Evolutionary conservation across 345 rosid species (phyloP).

Genomic region (Draba incana): DNA sequence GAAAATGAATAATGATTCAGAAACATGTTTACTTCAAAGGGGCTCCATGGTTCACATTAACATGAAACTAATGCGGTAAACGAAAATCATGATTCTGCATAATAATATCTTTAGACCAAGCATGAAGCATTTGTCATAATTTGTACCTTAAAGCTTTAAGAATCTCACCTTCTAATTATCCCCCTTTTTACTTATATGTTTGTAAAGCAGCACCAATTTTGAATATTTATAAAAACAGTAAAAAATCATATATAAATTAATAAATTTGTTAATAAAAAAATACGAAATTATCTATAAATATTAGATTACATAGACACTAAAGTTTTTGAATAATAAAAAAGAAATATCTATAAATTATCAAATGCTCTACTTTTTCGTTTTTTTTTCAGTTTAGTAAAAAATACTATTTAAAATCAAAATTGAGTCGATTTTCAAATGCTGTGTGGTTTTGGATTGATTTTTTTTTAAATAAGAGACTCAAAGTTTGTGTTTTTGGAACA

Average conservation of each 20-base stretch:
- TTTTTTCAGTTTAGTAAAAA: no score
- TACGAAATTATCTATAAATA: no score
- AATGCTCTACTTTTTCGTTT: no score
- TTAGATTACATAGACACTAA: no score
- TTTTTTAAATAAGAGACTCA: no score
- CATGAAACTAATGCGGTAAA: constrained; percentile 39
- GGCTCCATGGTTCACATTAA: constrained; percentile 45
- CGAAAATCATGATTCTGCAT: constrained; percentile 41
- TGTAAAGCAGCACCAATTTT: not conserved
- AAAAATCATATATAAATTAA: not conserved
- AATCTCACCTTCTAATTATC: constrained; percentile 20
- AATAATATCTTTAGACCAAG: constrained; percentile 44
- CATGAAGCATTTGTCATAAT: constrained; percentile 43
- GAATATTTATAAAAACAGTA: not conserved
- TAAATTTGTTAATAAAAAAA: no score
- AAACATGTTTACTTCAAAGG: constrained; percentile 40
- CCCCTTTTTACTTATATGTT: not conserved
- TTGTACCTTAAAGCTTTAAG: constrained; percentile 32
- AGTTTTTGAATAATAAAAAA: no score
- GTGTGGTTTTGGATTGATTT: no score
- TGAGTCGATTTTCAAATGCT: no score
- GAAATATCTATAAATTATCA: no score
- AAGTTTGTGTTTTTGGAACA: no score
- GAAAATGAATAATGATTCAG: constrained; percentile 36
- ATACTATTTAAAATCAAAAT: no score